Evolutionary conservation across 106 monocot genomes (phyloP), one percentile per base, ranked within the genome.

Genomic region (Alisma plantagoaquatica): DNA sequence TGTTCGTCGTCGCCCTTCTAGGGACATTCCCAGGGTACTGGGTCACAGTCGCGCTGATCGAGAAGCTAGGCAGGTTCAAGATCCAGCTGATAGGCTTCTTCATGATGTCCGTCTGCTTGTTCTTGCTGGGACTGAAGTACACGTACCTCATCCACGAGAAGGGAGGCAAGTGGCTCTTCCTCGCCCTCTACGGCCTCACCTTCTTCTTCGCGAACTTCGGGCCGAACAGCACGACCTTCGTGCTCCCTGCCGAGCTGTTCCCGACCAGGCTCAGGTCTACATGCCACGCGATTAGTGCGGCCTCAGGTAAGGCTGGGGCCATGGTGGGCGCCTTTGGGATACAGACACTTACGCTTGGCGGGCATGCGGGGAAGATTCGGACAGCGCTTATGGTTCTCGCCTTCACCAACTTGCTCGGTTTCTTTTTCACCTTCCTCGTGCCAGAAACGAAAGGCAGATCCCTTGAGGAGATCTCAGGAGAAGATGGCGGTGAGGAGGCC

Each of bases 21-120:
- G 71, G 66, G 19, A 77, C 76, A 18, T 54, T 77, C 56, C 76
- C 76, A 2, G 76, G 76, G 15, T 77, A 77, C 65, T 77, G 76
- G 76, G 41, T 71, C 66, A 71, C 76, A 15, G 76, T 77, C 0
- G 0, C 48, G 0, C 30, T 71, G 28, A 77, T 77, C 53, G 76
- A 77, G 20, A 48, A 15, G 21, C 54, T 73, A 1, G 33, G 64
- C 4, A 43, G 50, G 23, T 32, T 50, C 31, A 10, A 41, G 2
- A 67, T 75, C 27, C 75, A 75, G 46, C 69, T 75, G 26, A 60
- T 70, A 33, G 75, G 75, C 1, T 76, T 76, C 70, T 76, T 76
- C 76, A 71, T 76, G 71, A 76, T 57, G 57, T 41, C 41, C 1
- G 22, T 57, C 26, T 57, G 41, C 57, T 12, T 57, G 24, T 11